Conservation (phyloP, 371 early-diverging fungal genomes). For the Rhizopus microsporus region DNA sequence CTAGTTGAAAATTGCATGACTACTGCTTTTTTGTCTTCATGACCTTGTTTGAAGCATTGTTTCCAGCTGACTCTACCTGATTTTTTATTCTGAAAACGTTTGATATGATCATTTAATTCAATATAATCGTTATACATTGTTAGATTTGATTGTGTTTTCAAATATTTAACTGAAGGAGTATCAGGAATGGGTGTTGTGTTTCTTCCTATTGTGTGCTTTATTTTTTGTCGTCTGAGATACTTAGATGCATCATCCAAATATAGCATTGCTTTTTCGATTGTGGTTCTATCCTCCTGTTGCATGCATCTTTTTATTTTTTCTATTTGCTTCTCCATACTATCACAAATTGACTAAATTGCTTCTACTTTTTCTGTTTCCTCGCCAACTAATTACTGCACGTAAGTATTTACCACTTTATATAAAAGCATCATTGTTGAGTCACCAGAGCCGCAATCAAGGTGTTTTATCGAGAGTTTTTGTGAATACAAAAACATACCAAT, state of each 20-base stretch:
- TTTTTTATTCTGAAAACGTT: background rate
- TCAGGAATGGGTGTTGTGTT: constrained; percentile 3
- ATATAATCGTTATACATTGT: constrained; percentile 1
- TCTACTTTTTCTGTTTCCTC: constrained; percentile 13
- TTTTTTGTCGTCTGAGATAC: constrained; percentile 1
- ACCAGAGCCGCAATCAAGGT: background rate
- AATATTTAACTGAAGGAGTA: constrained; percentile 1
- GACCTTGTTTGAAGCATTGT: constrained; percentile 9
- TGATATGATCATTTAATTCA: constrained; percentile 8
- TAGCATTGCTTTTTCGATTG: constrained; percentile 7
- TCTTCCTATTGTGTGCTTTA: constrained; percentile 2
- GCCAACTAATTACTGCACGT: constrained; percentile 8
- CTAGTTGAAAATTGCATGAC: constrained; percentile 1
- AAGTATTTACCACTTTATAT: constrained; percentile 6
- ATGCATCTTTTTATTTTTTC: background rate
- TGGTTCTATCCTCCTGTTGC: constrained; percentile 4
- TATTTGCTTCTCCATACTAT: constrained; percentile 7
- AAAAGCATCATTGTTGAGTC: constrained; percentile 6
- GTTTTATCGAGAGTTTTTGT: constrained; percentile 7
- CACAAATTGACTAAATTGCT: constrained; percentile 3
- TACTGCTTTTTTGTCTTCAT: constrained; percentile 6
- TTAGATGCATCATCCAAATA: constrained; percentile 5
- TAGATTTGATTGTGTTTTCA: constrained; percentile 6
- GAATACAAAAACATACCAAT: constrained; percentile 5
- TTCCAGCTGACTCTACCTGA: background rate